Percentiles rank a stretch among this genome's conserved stretches.
Conservation (phyloP, 2,329 filamentous ascomycete species). For the Diaporthe vaccinii region DNA sequence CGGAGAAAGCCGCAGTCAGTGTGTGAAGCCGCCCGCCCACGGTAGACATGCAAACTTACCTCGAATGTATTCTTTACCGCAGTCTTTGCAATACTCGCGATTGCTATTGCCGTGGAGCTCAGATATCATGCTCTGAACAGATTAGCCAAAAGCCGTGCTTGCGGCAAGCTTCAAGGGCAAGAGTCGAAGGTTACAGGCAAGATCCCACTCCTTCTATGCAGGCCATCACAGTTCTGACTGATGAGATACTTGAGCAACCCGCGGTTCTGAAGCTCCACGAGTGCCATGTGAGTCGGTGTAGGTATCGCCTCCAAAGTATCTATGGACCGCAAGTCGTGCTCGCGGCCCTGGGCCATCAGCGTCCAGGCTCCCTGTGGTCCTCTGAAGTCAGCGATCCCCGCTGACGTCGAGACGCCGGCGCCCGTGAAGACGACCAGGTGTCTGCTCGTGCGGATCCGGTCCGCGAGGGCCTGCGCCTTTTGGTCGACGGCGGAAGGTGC, state of each 20-base stretch:
- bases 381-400: constrained; percentile 63
- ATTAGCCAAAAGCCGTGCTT: background rate
- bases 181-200: constrained; percentile 49
- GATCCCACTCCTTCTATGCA: constrained; percentile 61
- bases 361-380: constrained; percentile 62
- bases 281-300: constrained; percentile 61
- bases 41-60: constrained; percentile 46
- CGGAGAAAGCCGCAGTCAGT: background rate
- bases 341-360: constrained; percentile 56
- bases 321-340: constrained; percentile 49
- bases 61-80: constrained; percentile 60
- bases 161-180: background rate
- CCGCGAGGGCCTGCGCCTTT: constrained; percentile 54
- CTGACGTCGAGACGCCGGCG: constrained; percentile 61
- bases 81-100: constrained; percentile 58
- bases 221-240: constrained; percentile 58
- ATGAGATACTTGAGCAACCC: constrained; percentile 28
- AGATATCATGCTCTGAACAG: constrained; percentile 55
- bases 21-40: background rate
- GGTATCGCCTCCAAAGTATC: constrained; percentile 60
- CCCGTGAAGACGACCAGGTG: constrained; percentile 63
- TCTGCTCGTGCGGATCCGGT: constrained; percentile 56
- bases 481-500: constrained; percentile 46
- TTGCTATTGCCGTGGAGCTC: constrained; percentile 64
- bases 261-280: constrained; percentile 43